Percentiles rank a stretch among this genome's conserved stretches.
Conservation (phyloP, 2,329 filamentous ascomycete genomes). For the Phaeosphaeria sp. region DNA sequence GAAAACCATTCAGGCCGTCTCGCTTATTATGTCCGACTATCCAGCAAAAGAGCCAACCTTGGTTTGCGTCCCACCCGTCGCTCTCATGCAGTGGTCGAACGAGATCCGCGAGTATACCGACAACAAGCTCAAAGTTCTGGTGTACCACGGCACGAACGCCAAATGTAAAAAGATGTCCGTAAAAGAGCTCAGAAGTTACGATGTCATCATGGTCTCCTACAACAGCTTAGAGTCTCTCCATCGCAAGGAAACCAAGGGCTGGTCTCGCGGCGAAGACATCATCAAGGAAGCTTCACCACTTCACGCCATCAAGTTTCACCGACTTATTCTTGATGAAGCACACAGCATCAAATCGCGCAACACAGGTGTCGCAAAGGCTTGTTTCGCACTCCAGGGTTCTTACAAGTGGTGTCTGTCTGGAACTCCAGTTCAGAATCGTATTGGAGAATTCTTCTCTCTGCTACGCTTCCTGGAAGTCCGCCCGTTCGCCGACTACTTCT, state of each 20-base stretch:
- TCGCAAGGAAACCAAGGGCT: constrained; percentile 91
- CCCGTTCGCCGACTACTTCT: constrained; percentile 93
- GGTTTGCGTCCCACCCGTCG: constrained; percentile 90
- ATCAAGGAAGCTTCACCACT: constrained; percentile 80
- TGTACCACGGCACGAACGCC: constrained; percentile 86
- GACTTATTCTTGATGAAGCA: constrained; percentile 91
- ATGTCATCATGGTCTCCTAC: constrained; percentile 98
- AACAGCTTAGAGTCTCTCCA: constrained; percentile 89
- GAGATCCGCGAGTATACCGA: constrained; percentile 74
- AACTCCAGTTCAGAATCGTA: constrained; percentile 94
- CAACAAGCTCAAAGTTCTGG: constrained; percentile 85
- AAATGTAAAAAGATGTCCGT: constrained; percentile 79
- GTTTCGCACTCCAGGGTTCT: constrained; percentile 84
- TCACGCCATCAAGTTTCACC: constrained; percentile 86
- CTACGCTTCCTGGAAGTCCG: constrained; percentile 88
- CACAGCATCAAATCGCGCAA: constrained; percentile 92
- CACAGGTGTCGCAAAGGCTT: constrained; percentile 92
- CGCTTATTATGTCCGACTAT: constrained; percentile 96
- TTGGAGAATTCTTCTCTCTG: constrained; percentile 95
- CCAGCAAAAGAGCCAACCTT: constrained; percentile 82
- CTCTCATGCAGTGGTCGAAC: constrained; percentile 88
- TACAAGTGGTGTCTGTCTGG: constrained; percentile 97
- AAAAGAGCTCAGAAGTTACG: constrained; percentile 78
- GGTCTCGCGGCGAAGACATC: constrained; percentile 78
- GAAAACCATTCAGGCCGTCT: constrained; percentile 98